Base-by-base conservation (phyloP, 148 eudicot genomes). In the Spergularia marina region DNA sequence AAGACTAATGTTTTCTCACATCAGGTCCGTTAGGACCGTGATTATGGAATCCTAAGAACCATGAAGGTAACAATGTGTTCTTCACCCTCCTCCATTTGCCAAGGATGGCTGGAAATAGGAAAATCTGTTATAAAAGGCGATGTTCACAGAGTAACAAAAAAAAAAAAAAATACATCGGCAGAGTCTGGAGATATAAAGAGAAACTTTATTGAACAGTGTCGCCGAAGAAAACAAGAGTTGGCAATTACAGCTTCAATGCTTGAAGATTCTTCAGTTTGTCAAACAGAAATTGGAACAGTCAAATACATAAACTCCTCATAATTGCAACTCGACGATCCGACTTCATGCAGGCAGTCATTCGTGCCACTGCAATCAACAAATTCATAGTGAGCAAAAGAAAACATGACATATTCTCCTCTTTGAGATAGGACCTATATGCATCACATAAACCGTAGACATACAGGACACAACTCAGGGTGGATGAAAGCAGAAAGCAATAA, bases 281-380 rank as follows among this genome's bases (percentile, higher is more conserved):
- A 68, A 68, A 68, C 71, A 68, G 11, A 68, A 68, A 44, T 18
- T 18, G 23, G 4, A 66, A 66, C 53, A 67, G 15, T 49, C 17
- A 68, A 9, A 51, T 21, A 51, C 40, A 49, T 55, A 16, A 40
- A 65, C 10, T 21, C 66, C 66, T 62, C 9, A 40, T 4, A 41
- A 16, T 62, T 62, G 34, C 39, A 14, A 62, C 41, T 62, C 12
- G 16, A 62, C 12, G 41, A 30, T 68, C 56, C 39, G 25, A 65
- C 49, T 65, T 65, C 62, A 20, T 7, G 44, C 71, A 21, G 57
- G 71, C 7, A 2, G 5, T 23, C 56, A 51, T 12, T 49, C 71
- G 39, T 49, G 13, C 18, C 10, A 11, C 71, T 68, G 71, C 56
- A 68, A 68, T 49, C 36, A 51, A 68, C 39, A 49, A 68, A 13